Evolutionary conservation across 495 filamentous ascomycete species (phyloP), one percentile per base, ranked within the genome.

Genomic region (Trichoderma reesei): DNA sequence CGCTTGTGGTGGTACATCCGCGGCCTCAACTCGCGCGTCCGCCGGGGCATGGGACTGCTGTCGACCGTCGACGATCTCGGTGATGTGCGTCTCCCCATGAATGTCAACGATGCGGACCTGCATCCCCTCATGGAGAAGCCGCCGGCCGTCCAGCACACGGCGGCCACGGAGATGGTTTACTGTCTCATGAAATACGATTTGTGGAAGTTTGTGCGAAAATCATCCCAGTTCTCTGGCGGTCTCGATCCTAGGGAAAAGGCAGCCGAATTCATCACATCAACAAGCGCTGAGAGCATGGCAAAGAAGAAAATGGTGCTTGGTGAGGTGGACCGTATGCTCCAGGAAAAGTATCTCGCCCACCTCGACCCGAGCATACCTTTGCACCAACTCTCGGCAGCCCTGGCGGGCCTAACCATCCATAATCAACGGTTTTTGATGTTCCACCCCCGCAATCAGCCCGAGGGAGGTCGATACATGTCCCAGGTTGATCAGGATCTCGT

Each of bases 331-430:
- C 42, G 44, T 13, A 54, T 68, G 3, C 67, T 78, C 3, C 75
- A 79, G 60, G 77, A 80, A 37, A 73, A 74, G 34, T 83, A 81
- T 66, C 70, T 83, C 1, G 65, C 68, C 33, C 66, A 80, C 63
- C 79, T 76, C 65, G 76, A 84, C 63, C 75, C 76, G 68, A 68
- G 62, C 8, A 73, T 78, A 8, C 81, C 80, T 13, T 68, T 83
- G 18, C 70, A 76, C 5, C 54, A 54, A 7, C 61, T 75, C 10
- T 65, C 68, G 3, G 31, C 67, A 4, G 36, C 67, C 39, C 64
- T 67, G 31, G 65, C 71, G 3, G 64, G 64, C 39, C 51, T 65
- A 69, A 79, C 72, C 1, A 68, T 76, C 11, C 67, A 66, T 63
- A 71, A 68, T n/a, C 73, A 76, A 18, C 66, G 76, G 16, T 64